phyloP scores from a whole-genome alignment of 1,139 yeast species.

The Pichia sp. region DNA sequence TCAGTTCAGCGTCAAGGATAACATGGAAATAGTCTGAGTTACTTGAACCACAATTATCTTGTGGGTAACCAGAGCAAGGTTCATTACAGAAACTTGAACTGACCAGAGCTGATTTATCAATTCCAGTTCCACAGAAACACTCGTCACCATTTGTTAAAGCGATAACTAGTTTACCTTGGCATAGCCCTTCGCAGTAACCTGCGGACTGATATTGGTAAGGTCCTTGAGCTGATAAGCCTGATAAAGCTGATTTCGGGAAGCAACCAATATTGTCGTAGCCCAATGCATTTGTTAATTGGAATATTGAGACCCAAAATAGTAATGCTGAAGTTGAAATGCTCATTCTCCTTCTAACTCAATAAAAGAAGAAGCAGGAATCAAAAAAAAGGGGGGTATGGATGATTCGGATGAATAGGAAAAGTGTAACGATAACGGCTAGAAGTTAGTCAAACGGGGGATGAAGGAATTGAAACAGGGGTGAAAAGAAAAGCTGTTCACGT shows the following conservation, averaged over 20 bases:
- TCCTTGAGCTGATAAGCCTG: conserved; percentile 16
- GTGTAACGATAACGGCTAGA: too few relatives aligned
- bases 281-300: neutral
- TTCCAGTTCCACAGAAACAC: conserved; percentile 55
- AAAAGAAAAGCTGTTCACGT: too few relatives aligned
- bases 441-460: too few relatives aligned
- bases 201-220: conserved; percentile 43
- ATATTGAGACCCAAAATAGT: neutral
- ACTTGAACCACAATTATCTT: conserved; percentile 59
- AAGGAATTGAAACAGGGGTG: too few relatives aligned
- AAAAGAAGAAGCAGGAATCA: too few relatives aligned
- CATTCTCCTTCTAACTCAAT: neutral
- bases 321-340: neutral
- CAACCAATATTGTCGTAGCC: conserved; percentile 19
- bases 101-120: conserved; percentile 31
- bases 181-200: conserved; percentile 41
- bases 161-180: conserved; percentile 41
- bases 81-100: conserved; percentile 39
- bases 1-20: conserved; percentile 31
- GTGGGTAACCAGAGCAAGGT: conserved; percentile 50
- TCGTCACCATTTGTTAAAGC: conserved; percentile 47
- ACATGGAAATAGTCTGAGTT: conserved; percentile 37
- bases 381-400: too few relatives aligned
- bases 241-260: conserved; percentile 18
- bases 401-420: too few relatives aligned